Base-by-base conservation (phyloP, 2,329 filamentous ascomycete species). In the Penicillium verrucosum region DNA sequence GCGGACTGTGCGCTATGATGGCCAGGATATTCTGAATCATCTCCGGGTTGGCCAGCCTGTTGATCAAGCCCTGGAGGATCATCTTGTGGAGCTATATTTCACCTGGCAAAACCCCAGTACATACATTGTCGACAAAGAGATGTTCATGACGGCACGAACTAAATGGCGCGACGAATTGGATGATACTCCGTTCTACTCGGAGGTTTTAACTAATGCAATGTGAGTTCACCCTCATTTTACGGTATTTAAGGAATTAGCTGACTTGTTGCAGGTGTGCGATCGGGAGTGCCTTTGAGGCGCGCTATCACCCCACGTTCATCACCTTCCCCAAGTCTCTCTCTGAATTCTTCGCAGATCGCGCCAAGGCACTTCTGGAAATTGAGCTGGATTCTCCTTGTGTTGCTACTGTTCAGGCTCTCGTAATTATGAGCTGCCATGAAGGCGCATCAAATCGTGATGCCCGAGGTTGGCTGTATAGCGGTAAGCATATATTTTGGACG, bases 21-120 rank as follows among this genome's bases (percentile, higher is more conserved):
- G 71, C 14, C 73, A 74, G 46, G 73, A 71, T 59, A 75, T 73
- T 11, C 59, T 79, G 21, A 75, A 76, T 41, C 71, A 77, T 43
- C 70, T 77, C 18, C 72, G 76, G 1, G 67, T 79, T 12, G 73
- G 73, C 18, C 75, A 77, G 58, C 53, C 69, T 5, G 74, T 79
- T 16, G 73, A 77, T 32, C 68, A 70, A 21, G 70, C 67, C 4
- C 60, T 80, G 6, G 78, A 79, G 52, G 70, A 75, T 29, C 78
- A 80, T 62, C 70, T 81, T 1, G 68, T 78, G 6, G 70, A 75
- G 34, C 69, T 80, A 0, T 80, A 76, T 53, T 81, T 81, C 54
- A 73, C 76, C 1, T 80, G 78, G 78, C 77, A 81, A 60, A 79
- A 81, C 45, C 71, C 77, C 6, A 74, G 74, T 41, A 75, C 76